These are phyloP conservation scores for Colletotrichum abscissum DNA, from an alignment of 2,329 filamentous ascomycete genomes.

Conservation along the genomic window DNA sequence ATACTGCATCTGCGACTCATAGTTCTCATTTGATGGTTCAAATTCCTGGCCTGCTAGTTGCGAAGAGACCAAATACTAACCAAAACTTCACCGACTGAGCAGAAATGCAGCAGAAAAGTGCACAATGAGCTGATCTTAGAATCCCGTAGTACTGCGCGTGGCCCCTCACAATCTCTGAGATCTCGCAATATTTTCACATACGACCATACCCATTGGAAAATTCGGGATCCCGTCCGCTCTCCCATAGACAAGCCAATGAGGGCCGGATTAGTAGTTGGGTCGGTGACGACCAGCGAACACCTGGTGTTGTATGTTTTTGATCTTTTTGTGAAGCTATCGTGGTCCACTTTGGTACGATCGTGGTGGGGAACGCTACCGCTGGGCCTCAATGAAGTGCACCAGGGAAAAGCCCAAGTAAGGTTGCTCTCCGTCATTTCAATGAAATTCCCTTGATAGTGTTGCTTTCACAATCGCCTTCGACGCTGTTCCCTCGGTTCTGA, in stretches of 20 bases:
- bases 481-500: too few species aligned
- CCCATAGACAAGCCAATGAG: background rate
- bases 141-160: too few species aligned
- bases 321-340: background rate
- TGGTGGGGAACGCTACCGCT: background rate
- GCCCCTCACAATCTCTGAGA: too few species aligned
- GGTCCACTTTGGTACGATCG: background rate
- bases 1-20: too few species aligned
- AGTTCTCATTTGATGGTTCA: too few species aligned
- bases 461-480: too few species aligned
- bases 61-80: too few species aligned
- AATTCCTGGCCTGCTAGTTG: too few species aligned
- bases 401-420: background rate
- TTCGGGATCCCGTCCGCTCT: background rate
- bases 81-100: too few species aligned
- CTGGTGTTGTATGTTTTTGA: background rate
- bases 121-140: too few species aligned
- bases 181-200: background rate
- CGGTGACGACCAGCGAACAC: background rate
- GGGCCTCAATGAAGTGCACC: background rate
- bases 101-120: too few species aligned
- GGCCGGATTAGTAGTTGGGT: background rate
- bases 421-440: too few species aligned
- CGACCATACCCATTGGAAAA: background rate
- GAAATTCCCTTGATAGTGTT: fast-evolving